A percentile compares a stretch with the other conserved stretches of the same genome.
phyloP scores from a whole-genome alignment of 371 early-diverging fungal species.

The Rhizopus delemar region DNA sequence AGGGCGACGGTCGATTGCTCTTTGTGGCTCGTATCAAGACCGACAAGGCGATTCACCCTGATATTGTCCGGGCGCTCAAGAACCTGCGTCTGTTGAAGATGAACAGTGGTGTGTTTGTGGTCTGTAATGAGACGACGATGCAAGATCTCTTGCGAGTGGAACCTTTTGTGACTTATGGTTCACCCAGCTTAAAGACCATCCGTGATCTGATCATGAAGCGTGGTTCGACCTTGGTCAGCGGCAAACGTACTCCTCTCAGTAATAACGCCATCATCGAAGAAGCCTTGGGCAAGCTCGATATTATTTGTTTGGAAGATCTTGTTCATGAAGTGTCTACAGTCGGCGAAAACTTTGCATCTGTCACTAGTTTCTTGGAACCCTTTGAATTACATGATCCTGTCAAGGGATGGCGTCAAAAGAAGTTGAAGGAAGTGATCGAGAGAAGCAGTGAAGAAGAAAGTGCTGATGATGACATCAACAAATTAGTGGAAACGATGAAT shows the following conservation, averaged over 20 bases:
- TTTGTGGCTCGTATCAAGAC: conserved; percentile 94
- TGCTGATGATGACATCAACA: conserved; percentile 95
- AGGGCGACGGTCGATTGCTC: conserved; percentile 90
- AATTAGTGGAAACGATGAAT: conserved; percentile 89
- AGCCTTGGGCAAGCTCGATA: conserved; percentile 89
- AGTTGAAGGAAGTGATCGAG: conserved; percentile 88
- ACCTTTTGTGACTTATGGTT: conserved; percentile 95
- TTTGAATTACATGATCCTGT: conserved; percentile 97
- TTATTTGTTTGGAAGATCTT: conserved; percentile 98
- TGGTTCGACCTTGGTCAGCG: conserved; percentile 94
- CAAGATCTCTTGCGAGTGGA: conserved; percentile 95
- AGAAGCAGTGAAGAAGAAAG: conserved; percentile 94
- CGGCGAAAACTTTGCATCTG: conserved; percentile 78
- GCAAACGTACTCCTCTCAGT: conserved; percentile 91
- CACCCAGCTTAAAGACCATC: conserved; percentile 96
- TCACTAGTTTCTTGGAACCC: conserved; percentile 96
- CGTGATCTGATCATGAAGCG: conserved; percentile 99
- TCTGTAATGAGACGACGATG: conserved; percentile 91
- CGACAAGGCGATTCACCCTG: conserved; percentile 95
- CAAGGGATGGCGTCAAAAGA: conserved; percentile 95
- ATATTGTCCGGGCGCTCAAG: conserved; percentile 94
- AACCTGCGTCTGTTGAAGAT: conserved; percentile 95
- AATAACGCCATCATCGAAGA: conserved; percentile 96
- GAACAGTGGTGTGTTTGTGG: conserved; percentile 97
- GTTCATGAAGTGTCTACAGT: conserved; percentile 97